Conservation (phyloP, 805 yeast species). For the Candida chauliodis region DNA sequence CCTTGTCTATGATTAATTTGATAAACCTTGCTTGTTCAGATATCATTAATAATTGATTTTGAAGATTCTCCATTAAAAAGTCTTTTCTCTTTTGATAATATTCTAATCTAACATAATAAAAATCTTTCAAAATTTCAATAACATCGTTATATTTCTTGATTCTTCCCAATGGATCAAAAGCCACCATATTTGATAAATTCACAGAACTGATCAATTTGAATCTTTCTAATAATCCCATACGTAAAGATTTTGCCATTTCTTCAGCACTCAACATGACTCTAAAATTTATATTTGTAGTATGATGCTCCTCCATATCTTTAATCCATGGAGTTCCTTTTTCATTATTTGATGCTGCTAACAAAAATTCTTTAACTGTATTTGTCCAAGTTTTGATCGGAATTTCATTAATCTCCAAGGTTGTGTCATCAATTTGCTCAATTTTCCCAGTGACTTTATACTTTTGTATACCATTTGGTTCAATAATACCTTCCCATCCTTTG, state of each 20-base stretch:
- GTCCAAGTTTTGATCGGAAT: conserved; percentile 94
- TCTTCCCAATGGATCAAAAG: conserved; percentile 86
- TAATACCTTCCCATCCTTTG: conserved; percentile 88
- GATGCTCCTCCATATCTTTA: conserved; percentile 93
- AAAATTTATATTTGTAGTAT: conserved; percentile 75
- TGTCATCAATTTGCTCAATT: conserved; percentile 76
- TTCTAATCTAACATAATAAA: conserved; percentile 81
- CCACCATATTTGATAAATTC: conserved; percentile 85
- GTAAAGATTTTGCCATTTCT: conserved; percentile 77
- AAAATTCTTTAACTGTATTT: conserved; percentile 78
- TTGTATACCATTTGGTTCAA: conserved; percentile 62
- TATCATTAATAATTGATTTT: conserved; percentile 71
- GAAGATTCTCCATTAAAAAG: conserved; percentile 60
- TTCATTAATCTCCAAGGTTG: conserved; percentile 84
- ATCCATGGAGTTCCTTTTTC: conserved; percentile 82
- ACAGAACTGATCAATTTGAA: conserved; percentile 73
- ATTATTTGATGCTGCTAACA: conserved; percentile 71
- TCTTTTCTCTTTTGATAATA: conserved; percentile 91
- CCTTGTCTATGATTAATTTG: conserved; percentile 78
- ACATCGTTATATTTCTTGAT: conserved; percentile 77
- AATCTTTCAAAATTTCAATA: conserved; percentile 77
- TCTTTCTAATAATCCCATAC: conserved; percentile 76
- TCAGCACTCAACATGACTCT: conserved; percentile 69
- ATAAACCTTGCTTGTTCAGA: conserved; percentile 87
- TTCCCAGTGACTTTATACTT: conserved; percentile 75